Evolutionary conservation across 1,139 yeast genomes (phyloP).

Genomic region (Hemisphaericaspora xylanilytica): DNA sequence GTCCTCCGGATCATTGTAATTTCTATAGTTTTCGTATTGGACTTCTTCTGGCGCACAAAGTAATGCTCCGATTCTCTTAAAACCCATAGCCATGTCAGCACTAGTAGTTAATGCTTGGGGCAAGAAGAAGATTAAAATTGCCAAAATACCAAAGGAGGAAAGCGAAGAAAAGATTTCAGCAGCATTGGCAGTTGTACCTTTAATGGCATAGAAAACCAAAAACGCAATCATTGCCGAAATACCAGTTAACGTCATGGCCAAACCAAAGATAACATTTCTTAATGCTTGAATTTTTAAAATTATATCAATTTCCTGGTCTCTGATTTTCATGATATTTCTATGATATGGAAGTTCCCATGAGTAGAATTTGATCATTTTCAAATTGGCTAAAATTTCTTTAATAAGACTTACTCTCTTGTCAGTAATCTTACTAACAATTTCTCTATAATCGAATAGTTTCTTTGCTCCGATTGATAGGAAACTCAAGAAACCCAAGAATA

Average conservation of each 20-base stretch:
- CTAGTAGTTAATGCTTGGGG: constrained; percentile 69
- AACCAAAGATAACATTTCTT: constrained; percentile 56
- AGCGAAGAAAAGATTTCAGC: constrained; percentile 76
- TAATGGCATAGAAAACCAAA: constrained; percentile 56
- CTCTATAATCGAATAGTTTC: constrained; percentile 42
- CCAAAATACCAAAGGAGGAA: constrained; percentile 59
- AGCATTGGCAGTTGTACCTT: constrained; percentile 46
- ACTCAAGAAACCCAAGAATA: constrained; percentile 32
- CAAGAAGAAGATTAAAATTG: constrained; percentile 50
- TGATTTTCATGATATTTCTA: constrained; percentile 38
- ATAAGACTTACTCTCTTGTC: constrained; percentile 60
- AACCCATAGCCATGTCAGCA: constrained; percentile 62
- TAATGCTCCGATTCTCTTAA: constrained; percentile 55
- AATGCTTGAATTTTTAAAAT: constrained; percentile 47
- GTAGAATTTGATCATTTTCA: constrained; percentile 69
- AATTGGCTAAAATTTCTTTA: constrained; percentile 61
- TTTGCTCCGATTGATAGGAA: constrained; percentile 38
- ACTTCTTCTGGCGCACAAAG: constrained; percentile 28
- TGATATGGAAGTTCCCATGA: constrained; percentile 62
- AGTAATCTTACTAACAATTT: constrained; percentile 46
- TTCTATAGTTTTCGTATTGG: constrained; percentile 19
- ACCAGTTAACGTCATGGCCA: constrained; percentile 57
- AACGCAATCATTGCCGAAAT: constrained; percentile 69
- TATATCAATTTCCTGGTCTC: constrained; percentile 48
- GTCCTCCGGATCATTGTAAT: constrained; percentile 29